Evolutionary conservation across 495 filamentous ascomycete genomes (phyloP), one percentile per base, ranked within the genome.

Genomic region (Pyronema omphalodes): DNA sequence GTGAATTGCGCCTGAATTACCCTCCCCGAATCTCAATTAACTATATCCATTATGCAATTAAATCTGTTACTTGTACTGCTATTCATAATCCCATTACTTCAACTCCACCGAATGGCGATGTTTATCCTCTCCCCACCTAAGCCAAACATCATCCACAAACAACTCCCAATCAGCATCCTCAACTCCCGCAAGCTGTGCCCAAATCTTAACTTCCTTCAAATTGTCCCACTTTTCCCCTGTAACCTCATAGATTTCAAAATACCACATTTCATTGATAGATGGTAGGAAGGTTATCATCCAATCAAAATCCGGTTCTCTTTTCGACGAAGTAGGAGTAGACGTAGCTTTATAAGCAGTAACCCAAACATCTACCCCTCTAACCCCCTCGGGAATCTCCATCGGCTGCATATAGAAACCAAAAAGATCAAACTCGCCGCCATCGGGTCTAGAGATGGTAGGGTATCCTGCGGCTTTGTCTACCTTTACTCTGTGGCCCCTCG

Each of bases 61-160:
- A 1, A 29, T 29, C 23, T 29, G 5, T 29, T 29, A 29, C 23
- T 5, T 29, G 23, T 29, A 29, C 23, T 5, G 23, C 23, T 29
- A 29, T 29, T 29, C 23, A 29, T 29, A 29, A 29, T 29, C 5
- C 23, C 23, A 29, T 29, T 29, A 29, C 23, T 29, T 29, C 23
- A 29, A 29, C 23, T 29, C 23, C 23, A 29, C 23, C 23, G 23
- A 29, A 29, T 29, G 2, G 5, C 5, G 23, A 29, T 29, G 23
- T 29, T 29, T 29, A 29, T 29, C 23, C 23, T 29, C 23, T 5
- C 23, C 58, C 39, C 17, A 65, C 55, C 53, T 52, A 46, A 67
- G 6, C 44, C 54, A 58, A 9, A 69, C 18, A 57, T 69, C 60
- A 54, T 69, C 67, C 23, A 69, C 48, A 52, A 68, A 69, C 50